phyloP scores from a whole-genome alignment of 1,139 yeast genomes.

The Lodderomyces orthopsilosis region DNA sequence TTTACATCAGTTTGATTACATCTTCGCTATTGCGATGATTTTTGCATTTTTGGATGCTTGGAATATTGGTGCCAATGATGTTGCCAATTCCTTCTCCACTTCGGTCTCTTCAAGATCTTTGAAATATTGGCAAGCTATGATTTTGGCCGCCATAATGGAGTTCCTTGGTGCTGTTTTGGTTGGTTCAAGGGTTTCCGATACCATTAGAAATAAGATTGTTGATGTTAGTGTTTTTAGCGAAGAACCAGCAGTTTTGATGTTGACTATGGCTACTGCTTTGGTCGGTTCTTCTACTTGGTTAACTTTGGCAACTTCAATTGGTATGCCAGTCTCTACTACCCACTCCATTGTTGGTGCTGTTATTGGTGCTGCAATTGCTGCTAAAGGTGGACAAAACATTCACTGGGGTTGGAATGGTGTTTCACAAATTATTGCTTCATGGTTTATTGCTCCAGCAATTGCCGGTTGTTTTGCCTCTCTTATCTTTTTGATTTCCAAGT shows the following conservation, averaged over 20 bases:
- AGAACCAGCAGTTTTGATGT: conserved; percentile 69
- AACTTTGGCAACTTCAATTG: conserved; percentile 60
- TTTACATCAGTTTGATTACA: conserved; percentile 60
- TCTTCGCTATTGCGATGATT: conserved; percentile 63
- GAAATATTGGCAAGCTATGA: conserved; percentile 73
- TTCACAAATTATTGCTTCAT: conserved; percentile 70
- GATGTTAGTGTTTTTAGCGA: conserved; percentile 47
- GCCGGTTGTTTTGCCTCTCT: conserved; percentile 65
- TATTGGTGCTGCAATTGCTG: conserved; percentile 75
- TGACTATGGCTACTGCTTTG: conserved; percentile 73
- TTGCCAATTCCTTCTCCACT: conserved; percentile 77
- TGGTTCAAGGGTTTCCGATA: conserved; percentile 68
- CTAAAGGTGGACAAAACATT: conserved; percentile 55
- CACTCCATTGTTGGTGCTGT: conserved; percentile 78
- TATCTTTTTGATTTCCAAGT: conserved; percentile 60
- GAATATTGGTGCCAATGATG: conserved; percentile 83
- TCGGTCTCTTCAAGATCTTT: conserved; percentile 69
- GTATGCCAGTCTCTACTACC: conserved; percentile 78
- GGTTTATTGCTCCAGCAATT: conserved; percentile 77
- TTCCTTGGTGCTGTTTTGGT: conserved; percentile 73
- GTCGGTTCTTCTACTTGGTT: conserved; percentile 78
- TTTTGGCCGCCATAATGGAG: conserved; percentile 65
- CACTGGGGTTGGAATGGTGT: conserved; percentile 79
- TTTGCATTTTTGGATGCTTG: conserved; percentile 81
- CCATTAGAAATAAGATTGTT: conserved; percentile 62